Evolutionary conservation across 192 early-diverging fungal species (phyloP).

Genomic region (Ambispora gerdemannii): DNA sequence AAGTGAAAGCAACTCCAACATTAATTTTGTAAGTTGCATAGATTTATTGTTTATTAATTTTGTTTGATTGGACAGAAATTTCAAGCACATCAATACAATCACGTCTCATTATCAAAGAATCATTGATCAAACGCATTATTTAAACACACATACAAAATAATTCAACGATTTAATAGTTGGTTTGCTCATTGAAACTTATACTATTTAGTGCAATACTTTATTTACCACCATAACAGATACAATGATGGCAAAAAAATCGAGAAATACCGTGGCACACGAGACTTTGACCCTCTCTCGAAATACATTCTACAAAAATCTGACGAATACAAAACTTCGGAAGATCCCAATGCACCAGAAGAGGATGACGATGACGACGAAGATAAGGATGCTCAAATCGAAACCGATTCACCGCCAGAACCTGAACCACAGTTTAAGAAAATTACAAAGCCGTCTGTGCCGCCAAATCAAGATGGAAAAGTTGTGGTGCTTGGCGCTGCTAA

Average conservation of each 20-base stretch:
- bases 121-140: background rate
- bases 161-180: background rate
- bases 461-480: slow-evolving; percentile 55
- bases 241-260: slow-evolving; percentile 33
- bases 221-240: slow-evolving; percentile 23
- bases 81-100: background rate
- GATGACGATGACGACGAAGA: slow-evolving; percentile 23
- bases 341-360: background rate
- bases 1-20: slow-evolving; percentile 32
- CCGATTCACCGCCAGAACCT: slow-evolving; percentile 15
- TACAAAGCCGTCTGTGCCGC: slow-evolving; percentile 18
- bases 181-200: background rate
- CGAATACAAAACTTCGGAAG: slow-evolving; percentile 20
- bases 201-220: background rate
- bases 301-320: slow-evolving; percentile 32
- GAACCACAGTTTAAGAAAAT: background rate
- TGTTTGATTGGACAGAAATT: background rate
- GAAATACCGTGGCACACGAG: slow-evolving; percentile 36
- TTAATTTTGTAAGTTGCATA: slow-evolving; percentile 17
- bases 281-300: slow-evolving; percentile 27
- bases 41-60: background rate
- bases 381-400: slow-evolving; percentile 25
- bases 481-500: slow-evolving; percentile 52
- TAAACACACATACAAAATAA: background rate
- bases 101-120: background rate